Evolutionary conservation across 2,329 filamentous ascomycete species (phyloP), one percentile per base, ranked within the genome.

Genomic region (Pezicula radicicola): DNA sequence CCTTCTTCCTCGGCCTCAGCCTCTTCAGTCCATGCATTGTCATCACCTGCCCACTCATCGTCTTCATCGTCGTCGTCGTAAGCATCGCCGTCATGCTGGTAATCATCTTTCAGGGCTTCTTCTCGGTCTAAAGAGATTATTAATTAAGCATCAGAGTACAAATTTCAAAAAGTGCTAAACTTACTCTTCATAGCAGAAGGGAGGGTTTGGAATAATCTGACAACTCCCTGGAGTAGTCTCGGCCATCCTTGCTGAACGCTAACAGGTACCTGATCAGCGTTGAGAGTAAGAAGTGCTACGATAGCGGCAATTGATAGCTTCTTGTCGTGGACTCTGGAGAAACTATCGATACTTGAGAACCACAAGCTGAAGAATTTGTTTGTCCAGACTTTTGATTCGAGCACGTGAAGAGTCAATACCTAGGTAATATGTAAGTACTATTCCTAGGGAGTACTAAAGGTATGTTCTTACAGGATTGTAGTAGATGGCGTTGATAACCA

Each of bases 281-380:
- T 84, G 53, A 99, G 74, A 43, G 85, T 89, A 48, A 99, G 81
- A 10, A 99, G 82, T 6, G 91, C 81, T 53, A 89, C 87, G 62
- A 99, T 97, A 44, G 92, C 93, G 16, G 92, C 89, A 63, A 99
- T 97, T 56, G 91, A 97, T 25, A 99, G 79, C 78, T 97, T 99
- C 82, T 99, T 99, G 76, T 99, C 94, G 68, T 99, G 94, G 2
- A 99, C 94, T 40, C 94, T 83, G 48, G 84, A 89, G 74, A 99
- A 97, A 64, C 84, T 87, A 56, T 96, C 88, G 75, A 99, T 99
- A 73, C 87, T 95, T 40, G 90, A 90, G 71, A 99, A 99, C 94
- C 94, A 99, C 53, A 95, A 76, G 72, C 90, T 96, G 77, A 99
- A 99, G 75, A 99, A 99, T 68, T 95, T 95, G 74, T 97, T 97